A percentile compares a stretch with the other conserved stretches of the same genome.
phyloP scores from a whole-genome alignment of 768 basidiomycete species.

The Tulasnella calospora region DNA sequence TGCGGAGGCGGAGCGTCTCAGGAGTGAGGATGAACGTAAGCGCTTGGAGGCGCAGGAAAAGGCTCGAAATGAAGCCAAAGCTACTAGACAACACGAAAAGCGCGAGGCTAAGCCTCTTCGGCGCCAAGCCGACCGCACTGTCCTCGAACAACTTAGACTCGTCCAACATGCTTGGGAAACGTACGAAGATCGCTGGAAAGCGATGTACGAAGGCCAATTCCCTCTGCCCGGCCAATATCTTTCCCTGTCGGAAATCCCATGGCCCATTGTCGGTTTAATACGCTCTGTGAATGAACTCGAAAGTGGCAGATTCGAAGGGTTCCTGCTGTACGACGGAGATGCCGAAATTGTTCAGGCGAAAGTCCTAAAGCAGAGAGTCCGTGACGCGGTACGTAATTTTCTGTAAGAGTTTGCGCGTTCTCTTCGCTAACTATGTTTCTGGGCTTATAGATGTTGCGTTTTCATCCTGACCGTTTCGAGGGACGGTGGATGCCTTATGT shows the following conservation, averaged over 20 bases:
- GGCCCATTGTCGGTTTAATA: constrained; percentile 26
- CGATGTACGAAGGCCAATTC: constrained; percentile 15
- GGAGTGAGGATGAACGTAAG: background rate
- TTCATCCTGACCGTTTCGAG: constrained; percentile 30
- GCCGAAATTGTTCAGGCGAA: constrained; percentile 1
- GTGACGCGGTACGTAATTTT: constrained; percentile 22
- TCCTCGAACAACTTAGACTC: constrained; percentile 1
- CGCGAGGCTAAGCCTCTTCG: background rate
- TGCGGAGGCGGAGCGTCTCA: background rate
- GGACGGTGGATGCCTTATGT: constrained; percentile 26
- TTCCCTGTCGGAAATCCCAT: constrained; percentile 27
- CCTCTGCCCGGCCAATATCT: constrained; percentile 3
- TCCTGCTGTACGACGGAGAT: constrained; percentile 17
- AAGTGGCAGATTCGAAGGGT: constrained; percentile 14
- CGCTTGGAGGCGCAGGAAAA: background rate
- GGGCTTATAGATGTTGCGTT: constrained; percentile 26
- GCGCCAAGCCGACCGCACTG: background rate
- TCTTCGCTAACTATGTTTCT: background rate
- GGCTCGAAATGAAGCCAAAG: background rate
- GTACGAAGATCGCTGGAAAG: constrained; percentile 25
- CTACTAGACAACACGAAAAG: background rate
- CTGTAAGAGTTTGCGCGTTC: background rate
- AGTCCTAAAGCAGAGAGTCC: constrained; percentile 23
- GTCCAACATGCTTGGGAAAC: constrained; percentile 19
- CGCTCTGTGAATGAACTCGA: constrained; percentile 17